Conservation (phyloP, 768 basidiomycete species). For the Postia placenta region DNA sequence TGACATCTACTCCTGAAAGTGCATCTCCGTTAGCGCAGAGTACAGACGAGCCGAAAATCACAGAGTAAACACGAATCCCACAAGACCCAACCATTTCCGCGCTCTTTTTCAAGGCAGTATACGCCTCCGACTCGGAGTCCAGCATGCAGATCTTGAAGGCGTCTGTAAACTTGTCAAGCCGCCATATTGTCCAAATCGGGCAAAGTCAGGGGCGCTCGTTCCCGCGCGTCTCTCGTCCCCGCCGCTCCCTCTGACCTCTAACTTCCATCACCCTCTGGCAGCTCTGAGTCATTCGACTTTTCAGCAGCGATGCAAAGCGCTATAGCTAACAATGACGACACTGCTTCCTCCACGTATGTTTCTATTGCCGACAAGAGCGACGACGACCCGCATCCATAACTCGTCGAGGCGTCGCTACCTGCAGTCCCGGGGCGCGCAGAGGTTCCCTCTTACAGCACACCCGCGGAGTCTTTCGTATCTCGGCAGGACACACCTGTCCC, state of each 20-base stretch:
- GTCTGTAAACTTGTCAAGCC: slow-evolving; percentile 16
- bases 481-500: neutral
- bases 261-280: neutral
- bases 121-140: neutral
- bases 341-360: neutral
- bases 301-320: too few species aligned
- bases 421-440: neutral
- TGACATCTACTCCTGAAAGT: too few species aligned
- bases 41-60: too few species aligned
- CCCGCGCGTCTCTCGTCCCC: neutral
- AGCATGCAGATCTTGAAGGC: slow-evolving; percentile 7
- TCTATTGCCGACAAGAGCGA: too few species aligned
- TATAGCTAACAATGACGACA: too few species aligned
- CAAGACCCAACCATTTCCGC: neutral
- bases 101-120: slow-evolving; percentile 6
- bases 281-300: neutral
- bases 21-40: too few species aligned
- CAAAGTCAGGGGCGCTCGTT: slow-evolving; percentile 1
- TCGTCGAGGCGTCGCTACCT: neutral
- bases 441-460: neutral
- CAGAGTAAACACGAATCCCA: slow-evolving; percentile 1
- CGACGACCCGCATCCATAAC: neutral
- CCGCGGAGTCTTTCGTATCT: too few species aligned
- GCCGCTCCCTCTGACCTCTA: slow-evolving; percentile 5
- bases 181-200: slow-evolving; percentile 11